Conservation (phyloP, 148 eudicot species). For the Nepenthes gracilis region DNA sequence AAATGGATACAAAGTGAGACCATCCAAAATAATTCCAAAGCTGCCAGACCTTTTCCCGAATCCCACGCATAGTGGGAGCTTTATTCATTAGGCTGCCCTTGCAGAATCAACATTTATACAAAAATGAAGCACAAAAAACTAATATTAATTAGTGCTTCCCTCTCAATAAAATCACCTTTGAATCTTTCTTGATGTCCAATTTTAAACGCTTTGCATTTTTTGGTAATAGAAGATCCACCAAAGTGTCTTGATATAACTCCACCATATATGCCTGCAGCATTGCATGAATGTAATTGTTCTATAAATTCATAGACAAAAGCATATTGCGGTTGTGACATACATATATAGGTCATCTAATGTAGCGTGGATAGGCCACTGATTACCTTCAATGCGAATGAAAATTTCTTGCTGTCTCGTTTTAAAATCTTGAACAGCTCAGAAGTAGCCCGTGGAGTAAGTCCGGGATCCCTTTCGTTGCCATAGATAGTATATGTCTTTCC, state of each 20-base stretch:
- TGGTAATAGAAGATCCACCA: conserved; percentile 77
- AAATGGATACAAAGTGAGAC: too few species aligned
- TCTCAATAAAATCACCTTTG: conserved; percentile 51
- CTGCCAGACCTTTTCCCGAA: too few species aligned
- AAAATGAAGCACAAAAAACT: neutral
- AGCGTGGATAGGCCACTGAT: neutral
- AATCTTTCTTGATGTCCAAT: conserved; percentile 81
- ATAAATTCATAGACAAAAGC: too few species aligned
- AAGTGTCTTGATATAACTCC: conserved; percentile 89
- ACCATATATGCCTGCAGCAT: conserved; percentile 74
- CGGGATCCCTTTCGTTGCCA: conserved; percentile 67
- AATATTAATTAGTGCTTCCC: neutral
- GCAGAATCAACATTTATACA: neutral
- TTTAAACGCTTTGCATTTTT: conserved; percentile 67
- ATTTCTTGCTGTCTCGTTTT: conserved; percentile 67
- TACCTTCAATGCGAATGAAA: conserved; percentile 88
- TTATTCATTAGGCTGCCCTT: too few species aligned
- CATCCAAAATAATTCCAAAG: too few species aligned
- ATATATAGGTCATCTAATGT: neutral
- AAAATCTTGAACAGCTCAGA: conserved; percentile 76
- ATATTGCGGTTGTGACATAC: neutral
- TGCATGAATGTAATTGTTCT: neutral
- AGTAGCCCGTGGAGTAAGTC: conserved; percentile 91
- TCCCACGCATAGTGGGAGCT: too few species aligned
- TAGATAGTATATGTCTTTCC: conserved; percentile 96